A percentile compares a stretch with the other conserved stretches of the same genome.
These are phyloP conservation scores for Reutealis trisperma DNA, from an alignment of 345 rosid species.

Conservation along the genomic window DNA sequence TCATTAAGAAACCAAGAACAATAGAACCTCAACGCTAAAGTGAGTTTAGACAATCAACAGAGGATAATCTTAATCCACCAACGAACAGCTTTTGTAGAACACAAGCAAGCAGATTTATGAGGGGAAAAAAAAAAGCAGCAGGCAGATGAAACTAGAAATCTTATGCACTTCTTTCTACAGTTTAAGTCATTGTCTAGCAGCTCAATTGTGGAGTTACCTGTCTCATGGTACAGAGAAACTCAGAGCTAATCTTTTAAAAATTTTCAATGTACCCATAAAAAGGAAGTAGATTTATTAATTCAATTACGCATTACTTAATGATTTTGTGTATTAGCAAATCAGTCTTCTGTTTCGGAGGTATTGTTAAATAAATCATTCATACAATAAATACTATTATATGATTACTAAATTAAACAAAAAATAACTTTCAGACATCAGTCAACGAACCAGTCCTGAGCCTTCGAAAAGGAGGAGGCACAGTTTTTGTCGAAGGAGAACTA, in stretches of 20 bases:
- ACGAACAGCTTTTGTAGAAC: conserved; percentile 10
- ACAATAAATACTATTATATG: background rate
- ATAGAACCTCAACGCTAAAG: conserved; percentile 10
- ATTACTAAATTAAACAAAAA: too few species aligned
- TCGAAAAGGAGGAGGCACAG: conserved; percentile 6
- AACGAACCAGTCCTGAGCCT: conserved; percentile 34
- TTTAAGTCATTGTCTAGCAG: background rate
- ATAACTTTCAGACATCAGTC: conserved; percentile 40
- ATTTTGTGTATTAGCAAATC: too few species aligned
- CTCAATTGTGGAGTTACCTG: background rate
- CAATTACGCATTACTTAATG: too few species aligned
- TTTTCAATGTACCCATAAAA: too few species aligned
- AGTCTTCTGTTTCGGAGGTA: too few species aligned
- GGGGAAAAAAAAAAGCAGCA: background rate
- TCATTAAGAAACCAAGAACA: conserved; percentile 49
- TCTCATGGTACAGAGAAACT: too few species aligned
- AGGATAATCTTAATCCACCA: conserved; percentile 16
- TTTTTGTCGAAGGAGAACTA: conserved; percentile 16
- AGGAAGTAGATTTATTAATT: conserved; percentile 7
- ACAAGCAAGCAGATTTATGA: background rate
- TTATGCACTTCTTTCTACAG: background rate
- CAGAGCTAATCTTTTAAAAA: too few species aligned
- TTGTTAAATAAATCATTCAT: background rate
- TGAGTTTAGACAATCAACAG: background rate
- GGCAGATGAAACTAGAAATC: background rate